Percentiles rank a stretch among this genome's conserved stretches.
Conservation (phyloP, 2,329 filamentous ascomycete genomes). For the Colletotrichum tabaci region DNA sequence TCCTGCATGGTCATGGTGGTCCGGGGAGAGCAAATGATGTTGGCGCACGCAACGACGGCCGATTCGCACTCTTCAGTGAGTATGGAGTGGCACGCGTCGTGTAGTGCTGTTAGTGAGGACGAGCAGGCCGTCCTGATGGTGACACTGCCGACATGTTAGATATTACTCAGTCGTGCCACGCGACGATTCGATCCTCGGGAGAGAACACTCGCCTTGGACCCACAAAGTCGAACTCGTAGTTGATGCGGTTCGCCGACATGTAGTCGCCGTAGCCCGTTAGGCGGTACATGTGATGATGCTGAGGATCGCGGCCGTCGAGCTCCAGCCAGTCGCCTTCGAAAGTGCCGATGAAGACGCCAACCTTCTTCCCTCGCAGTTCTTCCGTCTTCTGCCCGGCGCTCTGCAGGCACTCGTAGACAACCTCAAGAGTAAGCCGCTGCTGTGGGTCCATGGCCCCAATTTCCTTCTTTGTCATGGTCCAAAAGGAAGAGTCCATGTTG, state of each 20-base stretch:
- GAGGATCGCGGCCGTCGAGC: conserved; percentile 34
- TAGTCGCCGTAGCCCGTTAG: conserved; percentile 42
- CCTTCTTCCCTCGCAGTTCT: conserved; percentile 45
- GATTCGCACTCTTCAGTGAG: conserved; percentile 45
- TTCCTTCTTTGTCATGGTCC: not conserved
- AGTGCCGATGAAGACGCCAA: conserved; percentile 47
- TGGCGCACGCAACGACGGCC: conserved; percentile 52
- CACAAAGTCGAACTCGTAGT: conserved; percentile 35
- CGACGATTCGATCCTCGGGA: conserved; percentile 6
- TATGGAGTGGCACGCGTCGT: conserved; percentile 51
- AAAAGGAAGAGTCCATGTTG: not conserved
- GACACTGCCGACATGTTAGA: conserved; percentile 44
- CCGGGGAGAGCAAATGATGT: conserved; percentile 46
- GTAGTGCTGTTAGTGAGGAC: conserved; percentile 48
- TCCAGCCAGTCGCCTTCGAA: conserved; percentile 47
- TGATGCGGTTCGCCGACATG: conserved; percentile 44
- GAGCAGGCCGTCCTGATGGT: conserved; percentile 55
- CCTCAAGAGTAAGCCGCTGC: conserved; percentile 50
- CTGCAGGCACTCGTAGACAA: conserved; percentile 50
- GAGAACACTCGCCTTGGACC: conserved; percentile 9
- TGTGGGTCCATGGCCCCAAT: conserved; percentile 49
- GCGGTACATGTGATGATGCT: conserved; percentile 1
- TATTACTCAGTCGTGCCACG: too few relatives aligned
- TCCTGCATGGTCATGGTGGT: conserved; percentile 37
- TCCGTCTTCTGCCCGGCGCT: conserved; percentile 44